phyloP scores from a whole-genome alignment of 768 basidiomycete species.

The Lactifluus hygrophoroides region DNA sequence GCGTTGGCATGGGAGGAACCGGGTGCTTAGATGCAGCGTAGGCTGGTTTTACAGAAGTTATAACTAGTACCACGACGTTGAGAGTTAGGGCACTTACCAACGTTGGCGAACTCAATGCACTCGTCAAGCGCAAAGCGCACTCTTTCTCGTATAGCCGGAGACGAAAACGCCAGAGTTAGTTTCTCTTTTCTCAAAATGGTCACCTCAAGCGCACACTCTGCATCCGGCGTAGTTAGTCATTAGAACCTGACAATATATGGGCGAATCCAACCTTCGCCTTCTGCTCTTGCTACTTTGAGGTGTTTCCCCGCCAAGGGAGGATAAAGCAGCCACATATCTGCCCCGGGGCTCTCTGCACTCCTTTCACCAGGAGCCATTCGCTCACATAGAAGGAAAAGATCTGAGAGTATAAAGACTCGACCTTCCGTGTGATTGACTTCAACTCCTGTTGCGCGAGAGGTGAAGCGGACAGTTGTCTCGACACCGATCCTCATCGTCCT shows the following conservation, averaged over 20 bases:
- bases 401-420: constrained; percentile 83
- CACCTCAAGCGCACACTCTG: constrained; percentile 68
- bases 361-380: constrained; percentile 50
- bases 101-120: constrained; percentile 73
- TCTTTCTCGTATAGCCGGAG: constrained; percentile 47
- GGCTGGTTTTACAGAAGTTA: constrained; percentile 1
- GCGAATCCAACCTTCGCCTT: constrained; percentile 45
- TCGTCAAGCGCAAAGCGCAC: constrained; percentile 67
- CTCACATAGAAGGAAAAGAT: constrained; percentile 88
- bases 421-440: constrained; percentile 71
- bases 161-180: constrained; percentile 55
- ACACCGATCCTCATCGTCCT: constrained; percentile 67
- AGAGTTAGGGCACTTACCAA: constrained; percentile 43
- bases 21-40: constrained; percentile 46
- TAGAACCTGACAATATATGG: not conserved
- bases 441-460: constrained; percentile 63
- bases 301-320: constrained; percentile 95
- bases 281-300: constrained; percentile 56
- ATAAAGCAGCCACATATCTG: constrained; percentile 89
- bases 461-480: constrained; percentile 69
- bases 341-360: constrained; percentile 48
- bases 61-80: not conserved
- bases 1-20: constrained; percentile 56
- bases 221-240: constrained; percentile 9
- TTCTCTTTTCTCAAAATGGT: constrained; percentile 86